Conservation (phyloP, 1,284 basidiomycete species). For the Cryptococcus sp. region DNA sequence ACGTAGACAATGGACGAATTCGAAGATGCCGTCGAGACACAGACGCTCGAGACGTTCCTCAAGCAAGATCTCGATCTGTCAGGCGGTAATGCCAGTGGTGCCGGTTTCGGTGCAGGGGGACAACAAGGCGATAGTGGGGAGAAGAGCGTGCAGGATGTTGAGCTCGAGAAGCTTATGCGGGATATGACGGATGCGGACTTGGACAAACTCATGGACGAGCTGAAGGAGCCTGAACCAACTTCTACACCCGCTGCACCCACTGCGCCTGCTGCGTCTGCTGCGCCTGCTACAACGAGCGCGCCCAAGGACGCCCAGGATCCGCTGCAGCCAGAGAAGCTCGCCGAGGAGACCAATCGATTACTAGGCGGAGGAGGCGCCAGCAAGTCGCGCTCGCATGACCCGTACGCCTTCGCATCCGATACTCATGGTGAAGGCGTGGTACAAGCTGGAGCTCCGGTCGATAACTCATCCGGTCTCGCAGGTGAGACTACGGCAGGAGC, state of each 20-base stretch:
- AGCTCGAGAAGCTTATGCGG: slow-evolving; percentile 47
- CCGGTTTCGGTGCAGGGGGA: slow-evolving; percentile 9
- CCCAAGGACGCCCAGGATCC: not conserved
- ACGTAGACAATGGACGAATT: slow-evolving; percentile 51
- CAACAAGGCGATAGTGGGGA: not conserved
- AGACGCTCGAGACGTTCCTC: slow-evolving; percentile 41
- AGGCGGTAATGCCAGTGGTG: not conserved
- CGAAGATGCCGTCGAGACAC: slow-evolving; percentile 48
- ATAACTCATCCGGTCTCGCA: too few relatives aligned
- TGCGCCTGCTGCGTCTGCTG: not conserved
- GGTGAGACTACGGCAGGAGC: too few relatives aligned
- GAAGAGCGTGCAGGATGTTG: slow-evolving; percentile 42
- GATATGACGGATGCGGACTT: slow-evolving; percentile 48
- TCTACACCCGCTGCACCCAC: not conserved
- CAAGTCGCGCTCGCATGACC: too few relatives aligned
- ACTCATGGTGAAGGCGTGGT: too few relatives aligned
- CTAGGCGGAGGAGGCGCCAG: too few relatives aligned
- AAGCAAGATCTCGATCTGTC: slow-evolving; percentile 43
- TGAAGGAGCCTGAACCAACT: slow-evolving; percentile 11
- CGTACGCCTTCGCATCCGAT: too few relatives aligned
- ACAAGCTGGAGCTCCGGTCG: too few relatives aligned
- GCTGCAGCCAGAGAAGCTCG: too few relatives aligned
- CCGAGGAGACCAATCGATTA: too few relatives aligned
- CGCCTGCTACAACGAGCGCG: not conserved
- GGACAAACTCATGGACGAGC: slow-evolving; percentile 42